A percentile compares a stretch with the other conserved stretches of the same genome.
These are phyloP conservation scores for Cicer pinnatifidum DNA, from an alignment of 306 rosid genomes.

Conservation along the genomic window DNA sequence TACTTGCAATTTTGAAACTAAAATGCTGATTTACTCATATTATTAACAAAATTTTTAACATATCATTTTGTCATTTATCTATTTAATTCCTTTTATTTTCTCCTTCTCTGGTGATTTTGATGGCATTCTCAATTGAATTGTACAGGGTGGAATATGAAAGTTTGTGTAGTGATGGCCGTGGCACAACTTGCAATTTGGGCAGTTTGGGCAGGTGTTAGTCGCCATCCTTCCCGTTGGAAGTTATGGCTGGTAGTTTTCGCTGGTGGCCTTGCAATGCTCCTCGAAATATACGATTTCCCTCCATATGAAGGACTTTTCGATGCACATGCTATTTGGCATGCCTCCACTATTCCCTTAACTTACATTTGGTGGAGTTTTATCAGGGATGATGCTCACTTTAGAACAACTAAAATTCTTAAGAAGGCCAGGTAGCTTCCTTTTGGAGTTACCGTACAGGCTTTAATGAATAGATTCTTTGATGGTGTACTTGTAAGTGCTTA, in stretches of 20 bases:
- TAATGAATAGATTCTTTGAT: background rate
- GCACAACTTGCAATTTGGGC: conserved; percentile 77
- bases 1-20: no score
- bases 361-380: conserved; percentile 90
- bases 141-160: conserved; percentile 89
- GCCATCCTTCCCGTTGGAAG: conserved; percentile 79
- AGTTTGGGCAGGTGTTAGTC: conserved; percentile 66
- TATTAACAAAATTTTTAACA: background rate
- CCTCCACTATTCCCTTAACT: conserved; percentile 77
- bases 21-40: no score
- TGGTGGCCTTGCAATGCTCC: conserved; percentile 76
- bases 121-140: conserved; percentile 9
- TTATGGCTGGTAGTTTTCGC: conserved; percentile 69
- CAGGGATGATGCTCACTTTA: conserved; percentile 71
- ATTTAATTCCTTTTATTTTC: background rate
- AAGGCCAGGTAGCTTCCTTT: conserved; percentile 64
- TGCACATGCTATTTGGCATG: conserved; percentile 87
- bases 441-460: background rate
- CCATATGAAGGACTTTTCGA: conserved; percentile 68
- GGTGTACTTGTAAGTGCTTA: conserved; percentile 32
- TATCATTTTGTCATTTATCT: conserved; percentile 1
- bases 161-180: conserved; percentile 71
- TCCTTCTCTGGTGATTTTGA: conserved; percentile 8
- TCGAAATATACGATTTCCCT: conserved; percentile 81
- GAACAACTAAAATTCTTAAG: conserved; percentile 54